A percentile compares a stretch with the other conserved stretches of the same genome.
phyloP scores from a whole-genome alignment of 345 rosid genomes.

The Populus simonii region DNA sequence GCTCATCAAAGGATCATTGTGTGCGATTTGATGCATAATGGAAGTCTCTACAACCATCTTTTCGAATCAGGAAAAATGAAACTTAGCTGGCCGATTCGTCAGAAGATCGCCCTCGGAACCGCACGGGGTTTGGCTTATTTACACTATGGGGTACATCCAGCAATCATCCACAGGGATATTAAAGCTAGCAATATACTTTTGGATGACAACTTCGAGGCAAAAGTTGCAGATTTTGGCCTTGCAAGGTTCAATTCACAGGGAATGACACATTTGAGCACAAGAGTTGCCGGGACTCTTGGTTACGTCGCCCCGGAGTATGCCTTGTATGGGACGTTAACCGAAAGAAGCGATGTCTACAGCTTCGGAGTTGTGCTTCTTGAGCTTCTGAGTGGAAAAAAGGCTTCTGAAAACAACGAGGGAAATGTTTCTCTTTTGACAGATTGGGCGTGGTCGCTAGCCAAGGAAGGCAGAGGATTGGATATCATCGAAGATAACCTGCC shows the following conservation, averaged over 20 bases:
- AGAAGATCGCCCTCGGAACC: constrained; percentile 41
- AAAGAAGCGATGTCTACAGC: constrained; percentile 42
- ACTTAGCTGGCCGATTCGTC: constrained; percentile 42
- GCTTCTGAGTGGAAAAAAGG: constrained; percentile 43
- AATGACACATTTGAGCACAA: constrained; percentile 40
- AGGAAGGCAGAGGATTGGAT: constrained; percentile 33
- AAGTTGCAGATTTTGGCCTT: constrained; percentile 49
- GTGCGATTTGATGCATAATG: constrained; percentile 37
- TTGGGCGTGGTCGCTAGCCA: constrained; percentile 38
- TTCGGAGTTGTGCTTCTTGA: constrained; percentile 43
- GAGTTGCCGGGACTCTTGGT: constrained; percentile 42
- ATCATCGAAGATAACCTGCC: constrained; percentile 32
- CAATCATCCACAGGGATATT: constrained; percentile 44
- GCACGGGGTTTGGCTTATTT: constrained; percentile 43
- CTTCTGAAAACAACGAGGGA: constrained; percentile 23
- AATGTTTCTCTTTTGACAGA: constrained; percentile 31
- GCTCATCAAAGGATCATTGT: constrained; percentile 40
- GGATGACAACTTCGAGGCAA: constrained; percentile 36
- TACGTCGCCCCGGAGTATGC: constrained; percentile 53
- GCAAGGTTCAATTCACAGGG: constrained; percentile 40
- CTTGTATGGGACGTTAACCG: constrained; percentile 37
- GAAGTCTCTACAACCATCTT: constrained; percentile 44
- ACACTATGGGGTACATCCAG: constrained; percentile 38
- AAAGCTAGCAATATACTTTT: constrained; percentile 47
- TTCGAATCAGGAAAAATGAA: constrained; percentile 23